A percentile compares a stretch with the other conserved stretches of the same genome.
phyloP scores from a whole-genome alignment of 2,329 filamentous ascomycete genomes.

The Cladosporium sphaerospermum region DNA sequence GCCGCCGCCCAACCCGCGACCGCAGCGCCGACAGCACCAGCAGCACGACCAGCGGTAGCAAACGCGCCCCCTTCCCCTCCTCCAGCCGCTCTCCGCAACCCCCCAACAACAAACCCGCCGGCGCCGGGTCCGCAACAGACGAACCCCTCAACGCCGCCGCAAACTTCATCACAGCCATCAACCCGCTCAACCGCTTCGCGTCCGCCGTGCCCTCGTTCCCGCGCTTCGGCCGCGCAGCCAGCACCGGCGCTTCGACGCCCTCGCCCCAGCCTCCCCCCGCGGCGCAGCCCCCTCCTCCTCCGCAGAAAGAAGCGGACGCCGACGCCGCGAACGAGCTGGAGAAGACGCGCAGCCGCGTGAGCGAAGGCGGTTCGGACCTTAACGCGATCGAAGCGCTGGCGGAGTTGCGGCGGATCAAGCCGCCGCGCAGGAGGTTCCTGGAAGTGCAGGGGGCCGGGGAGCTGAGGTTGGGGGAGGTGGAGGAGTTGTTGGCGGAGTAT shows the following conservation, averaged over 20 bases:
- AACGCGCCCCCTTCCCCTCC: constrained; percentile 48
- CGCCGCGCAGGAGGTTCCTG: constrained; percentile 43
- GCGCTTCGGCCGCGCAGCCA: constrained; percentile 23
- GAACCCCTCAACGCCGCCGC: constrained; percentile 20
- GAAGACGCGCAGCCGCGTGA: neutral
- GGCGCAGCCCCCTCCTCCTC: neutral
- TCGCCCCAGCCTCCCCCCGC: neutral
- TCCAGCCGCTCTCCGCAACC: neutral
- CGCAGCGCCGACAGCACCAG: constrained; percentile 68
- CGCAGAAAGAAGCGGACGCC: neutral
- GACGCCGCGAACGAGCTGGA: neutral
- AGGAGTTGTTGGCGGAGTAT: constrained; percentile 37
- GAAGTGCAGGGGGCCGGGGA: constrained; percentile 42
- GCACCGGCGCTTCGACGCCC: constrained; percentile 20
- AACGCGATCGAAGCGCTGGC: constrained; percentile 41
- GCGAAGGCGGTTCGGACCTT: constrained; percentile 19
- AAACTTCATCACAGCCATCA: constrained; percentile 29
- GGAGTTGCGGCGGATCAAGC: constrained; percentile 38
- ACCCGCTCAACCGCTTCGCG: constrained; percentile 31
- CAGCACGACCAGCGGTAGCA: constrained; percentile 43
- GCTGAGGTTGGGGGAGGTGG: constrained; percentile 42
- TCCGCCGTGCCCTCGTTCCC: constrained; percentile 27
- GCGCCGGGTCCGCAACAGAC: neutral
- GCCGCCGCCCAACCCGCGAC: constrained; percentile 59
- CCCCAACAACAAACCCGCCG: constrained; percentile 6